Conservation (phyloP, 129 eudicot genomes). For the Scalesia atractyloides region DNA sequence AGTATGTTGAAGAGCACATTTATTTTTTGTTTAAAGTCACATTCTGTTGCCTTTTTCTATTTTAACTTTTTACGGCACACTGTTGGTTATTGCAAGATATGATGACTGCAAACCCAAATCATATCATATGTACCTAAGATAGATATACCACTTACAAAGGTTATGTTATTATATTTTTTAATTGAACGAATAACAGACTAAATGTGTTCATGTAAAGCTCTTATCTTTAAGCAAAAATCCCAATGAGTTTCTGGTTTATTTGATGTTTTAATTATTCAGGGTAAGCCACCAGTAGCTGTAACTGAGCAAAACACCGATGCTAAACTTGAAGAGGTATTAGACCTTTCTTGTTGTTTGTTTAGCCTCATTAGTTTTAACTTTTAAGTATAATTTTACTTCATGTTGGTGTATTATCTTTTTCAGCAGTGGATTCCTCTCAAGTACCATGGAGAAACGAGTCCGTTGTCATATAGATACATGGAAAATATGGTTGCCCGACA, state of each 20-base stretch:
- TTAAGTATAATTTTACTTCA: conserved; percentile 7
- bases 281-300: conserved; percentile 39
- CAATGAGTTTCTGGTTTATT: background rate
- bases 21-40: background rate
- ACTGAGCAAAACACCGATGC: conserved; percentile 43
- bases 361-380: background rate
- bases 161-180: background rate
- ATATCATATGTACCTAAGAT: background rate
- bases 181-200: background rate
- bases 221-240: background rate
- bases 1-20: background rate
- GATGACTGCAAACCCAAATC: background rate
- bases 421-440: conserved; percentile 78
- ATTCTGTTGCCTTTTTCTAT: background rate
- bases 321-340: conserved; percentile 47
- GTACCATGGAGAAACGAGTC: conserved; percentile 63
- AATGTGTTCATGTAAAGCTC: background rate
- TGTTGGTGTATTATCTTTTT: conserved; percentile 26
- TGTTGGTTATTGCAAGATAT: background rate
- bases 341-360: conserved; percentile 16
- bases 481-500: conserved; percentile 55
- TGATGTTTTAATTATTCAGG: conserved; percentile 41
- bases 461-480: conserved; percentile 41
- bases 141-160: background rate
- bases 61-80: background rate